Conservation (phyloP, 2,329 filamentous ascomycete genomes). For the Colletotrichum sp. region DNA sequence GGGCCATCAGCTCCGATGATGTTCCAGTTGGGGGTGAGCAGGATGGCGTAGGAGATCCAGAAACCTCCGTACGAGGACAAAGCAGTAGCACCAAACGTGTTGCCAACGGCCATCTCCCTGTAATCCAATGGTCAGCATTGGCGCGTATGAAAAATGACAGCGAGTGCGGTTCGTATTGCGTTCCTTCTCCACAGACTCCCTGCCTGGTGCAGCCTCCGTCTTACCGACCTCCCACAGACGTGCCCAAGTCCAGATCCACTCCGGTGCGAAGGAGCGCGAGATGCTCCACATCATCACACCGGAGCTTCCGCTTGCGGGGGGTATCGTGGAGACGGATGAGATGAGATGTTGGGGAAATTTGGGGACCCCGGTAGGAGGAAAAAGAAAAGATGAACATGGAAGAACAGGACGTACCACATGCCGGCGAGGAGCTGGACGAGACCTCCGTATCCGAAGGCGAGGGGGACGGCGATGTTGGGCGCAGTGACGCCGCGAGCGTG, state of each 20-base stretch:
- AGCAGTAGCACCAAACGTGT: conserved; percentile 85
- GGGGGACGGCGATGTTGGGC: conserved; percentile 71
- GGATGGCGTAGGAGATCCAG: conserved; percentile 79
- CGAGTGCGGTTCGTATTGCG: not conserved
- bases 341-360: conserved; percentile 15
- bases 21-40: conserved; percentile 71
- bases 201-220: not conserved
- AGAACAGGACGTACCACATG: conserved; percentile 73
- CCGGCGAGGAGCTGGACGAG: conserved; percentile 80
- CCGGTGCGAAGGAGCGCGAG: conserved; percentile 9
- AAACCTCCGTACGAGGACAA: conserved; percentile 84
- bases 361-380: not conserved
- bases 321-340: conserved; percentile 16
- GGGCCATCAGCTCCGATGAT: conserved; percentile 52
- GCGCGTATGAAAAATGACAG: not conserved
- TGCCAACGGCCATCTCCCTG: conserved; percentile 87
- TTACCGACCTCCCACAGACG: not conserved
- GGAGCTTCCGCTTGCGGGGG: conserved; percentile 14
- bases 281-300: not conserved
- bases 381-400: not conserved
- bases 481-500: conserved; percentile 61
- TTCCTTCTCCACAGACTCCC: not conserved
- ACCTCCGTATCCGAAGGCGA: conserved; percentile 79
- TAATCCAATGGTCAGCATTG: conserved; percentile 6
- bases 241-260: not conserved